Conservation (phyloP, 495 filamentous ascomycete genomes). For the Thermochaetoides thermophila region DNA sequence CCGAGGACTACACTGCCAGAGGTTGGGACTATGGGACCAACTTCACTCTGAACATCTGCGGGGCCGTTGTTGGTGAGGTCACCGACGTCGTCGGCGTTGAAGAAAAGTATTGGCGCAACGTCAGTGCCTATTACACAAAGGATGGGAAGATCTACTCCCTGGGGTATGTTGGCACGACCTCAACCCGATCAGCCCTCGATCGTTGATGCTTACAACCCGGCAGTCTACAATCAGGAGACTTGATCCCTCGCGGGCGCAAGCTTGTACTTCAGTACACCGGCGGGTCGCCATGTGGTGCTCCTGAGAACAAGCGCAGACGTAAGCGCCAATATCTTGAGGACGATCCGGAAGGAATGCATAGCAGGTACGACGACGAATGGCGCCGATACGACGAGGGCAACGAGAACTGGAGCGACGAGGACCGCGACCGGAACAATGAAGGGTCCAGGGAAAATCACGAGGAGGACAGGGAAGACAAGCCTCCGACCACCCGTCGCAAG, state of each 20-base stretch:
- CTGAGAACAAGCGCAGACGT: constrained; percentile 13
- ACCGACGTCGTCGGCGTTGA: constrained; percentile 57
- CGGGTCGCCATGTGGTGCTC: constrained; percentile 69
- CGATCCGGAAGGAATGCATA: constrained; percentile 18
- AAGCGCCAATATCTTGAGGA: constrained; percentile 19
- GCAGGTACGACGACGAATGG: constrained; percentile 26
- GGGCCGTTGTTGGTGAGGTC: constrained; percentile 62
- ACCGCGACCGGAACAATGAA: constrained; percentile 15
- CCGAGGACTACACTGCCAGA: constrained; percentile 64
- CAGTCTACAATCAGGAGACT: constrained; percentile 52
- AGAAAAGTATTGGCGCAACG: constrained; percentile 51
- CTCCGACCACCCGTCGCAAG: constrained; percentile 50
- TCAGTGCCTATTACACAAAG: constrained; percentile 78
- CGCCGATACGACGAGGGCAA: constrained; percentile 11
- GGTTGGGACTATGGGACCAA: constrained; percentile 80
- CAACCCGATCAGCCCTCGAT: no score
- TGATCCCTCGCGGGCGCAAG: constrained; percentile 73
- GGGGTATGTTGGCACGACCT: constrained; percentile 52
- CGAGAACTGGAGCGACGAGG: constrained; percentile 5
- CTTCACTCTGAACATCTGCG: constrained; percentile 93
- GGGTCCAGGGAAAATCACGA: constrained; percentile 28
- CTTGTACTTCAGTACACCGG: constrained; percentile 83
- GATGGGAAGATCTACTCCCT: constrained; percentile 67
- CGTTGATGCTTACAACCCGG: constrained; percentile 4
- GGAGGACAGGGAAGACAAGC: constrained; percentile 28